Evolutionary conservation across 345 rosid genomes (phyloP).

Genomic region (Gossypium australe): DNA sequence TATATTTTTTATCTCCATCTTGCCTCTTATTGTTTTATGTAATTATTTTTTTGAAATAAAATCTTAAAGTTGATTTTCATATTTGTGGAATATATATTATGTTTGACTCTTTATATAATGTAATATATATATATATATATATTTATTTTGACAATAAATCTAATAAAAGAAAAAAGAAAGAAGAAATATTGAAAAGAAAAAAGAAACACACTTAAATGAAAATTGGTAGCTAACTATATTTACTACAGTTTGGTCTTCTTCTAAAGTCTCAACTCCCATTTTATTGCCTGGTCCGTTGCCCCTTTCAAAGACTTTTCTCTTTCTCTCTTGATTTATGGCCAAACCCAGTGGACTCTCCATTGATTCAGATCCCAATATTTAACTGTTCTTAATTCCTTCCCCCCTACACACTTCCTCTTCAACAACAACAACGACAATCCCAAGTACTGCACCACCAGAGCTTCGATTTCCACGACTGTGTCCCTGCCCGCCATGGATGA

Average conservation of each 20-base stretch:
- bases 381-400: constrained; percentile 45
- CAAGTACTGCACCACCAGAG: not conserved
- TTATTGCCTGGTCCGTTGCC: constrained; percentile 73
- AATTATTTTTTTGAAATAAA: too few species aligned
- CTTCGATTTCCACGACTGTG: too few species aligned
- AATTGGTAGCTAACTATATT: not conserved
- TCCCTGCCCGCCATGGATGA: constrained; percentile 14
- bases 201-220: not conserved
- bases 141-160: not conserved
- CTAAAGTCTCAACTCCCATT: constrained; percentile 34
- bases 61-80: too few species aligned
- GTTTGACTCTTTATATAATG: not conserved
- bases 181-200: not conserved
- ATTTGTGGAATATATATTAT: not conserved
- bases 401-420: not conserved
- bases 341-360: constrained; percentile 50
- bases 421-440: not conserved
- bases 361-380: constrained; percentile 46
- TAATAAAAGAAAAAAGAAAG: not conserved
- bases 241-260: constrained; percentile 33
- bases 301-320: constrained; percentile 31
- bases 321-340: constrained; percentile 46
- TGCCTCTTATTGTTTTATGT: too few species aligned
- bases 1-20: too few species aligned
- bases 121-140: too few species aligned